These are phyloP conservation scores for Clavariopsis aquatica DNA, from an alignment of 495 filamentous ascomycete species.

Conservation along the genomic window DNA sequence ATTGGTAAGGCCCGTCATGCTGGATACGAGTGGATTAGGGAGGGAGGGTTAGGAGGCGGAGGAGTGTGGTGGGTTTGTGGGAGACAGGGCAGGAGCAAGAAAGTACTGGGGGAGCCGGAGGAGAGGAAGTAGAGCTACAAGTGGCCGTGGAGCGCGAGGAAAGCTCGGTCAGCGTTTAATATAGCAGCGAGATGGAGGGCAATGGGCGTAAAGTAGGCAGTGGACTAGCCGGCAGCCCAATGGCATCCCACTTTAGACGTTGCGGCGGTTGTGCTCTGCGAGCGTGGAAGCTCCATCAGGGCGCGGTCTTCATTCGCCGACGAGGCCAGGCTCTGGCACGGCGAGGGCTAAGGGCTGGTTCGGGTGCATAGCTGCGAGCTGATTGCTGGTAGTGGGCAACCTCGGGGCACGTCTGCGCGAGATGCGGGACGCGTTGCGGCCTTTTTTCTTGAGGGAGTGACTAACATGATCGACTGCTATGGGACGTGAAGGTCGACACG, in stretches of 20 bases:
- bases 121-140: constrained; percentile 6
- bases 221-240: constrained; percentile 35
- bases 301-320: constrained; percentile 20
- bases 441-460: constrained; percentile 32
- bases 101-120: constrained; percentile 11
- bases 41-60: background rate
- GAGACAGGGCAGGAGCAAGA: constrained; percentile 3
- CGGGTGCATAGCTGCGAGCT: constrained; percentile 19
- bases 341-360: background rate
- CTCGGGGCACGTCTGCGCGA: constrained; percentile 28
- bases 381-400: background rate
- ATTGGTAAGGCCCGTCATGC: constrained; percentile 32
- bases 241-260: constrained; percentile 19
- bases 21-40: constrained; percentile 15
- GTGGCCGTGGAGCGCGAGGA: constrained; percentile 7
- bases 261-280: constrained; percentile 12
- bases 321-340: constrained; percentile 20
- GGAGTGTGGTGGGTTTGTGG: background rate
- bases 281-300: constrained; percentile 14
- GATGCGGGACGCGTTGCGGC: constrained; percentile 32
- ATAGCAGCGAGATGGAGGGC: constrained; percentile 34
- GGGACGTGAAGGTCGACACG: constrained; percentile 25
- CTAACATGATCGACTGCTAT: constrained; percentile 27
- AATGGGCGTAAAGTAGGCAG: constrained; percentile 34
- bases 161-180: constrained; percentile 37